These are phyloP conservation scores for Tricholoma flavovirens DNA, from an alignment of 768 basidiomycete genomes.

Conservation along the genomic window DNA sequence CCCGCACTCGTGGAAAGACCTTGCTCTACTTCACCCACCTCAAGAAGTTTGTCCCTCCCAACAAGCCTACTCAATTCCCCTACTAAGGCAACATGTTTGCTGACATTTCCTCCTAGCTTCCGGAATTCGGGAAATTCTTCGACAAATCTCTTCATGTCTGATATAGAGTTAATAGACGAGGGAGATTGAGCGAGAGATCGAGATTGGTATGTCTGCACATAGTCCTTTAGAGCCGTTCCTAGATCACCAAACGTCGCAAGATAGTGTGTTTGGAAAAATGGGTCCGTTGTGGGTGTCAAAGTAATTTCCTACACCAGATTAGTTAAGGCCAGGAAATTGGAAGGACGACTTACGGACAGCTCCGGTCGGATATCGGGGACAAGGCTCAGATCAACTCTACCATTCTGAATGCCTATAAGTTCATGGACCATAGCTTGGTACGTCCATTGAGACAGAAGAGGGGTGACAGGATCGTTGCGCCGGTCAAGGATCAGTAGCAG, in stretches of 20 bases:
- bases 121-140: slow-evolving; percentile 98
- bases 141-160: slow-evolving; percentile 95
- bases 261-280: slow-evolving; percentile 89
- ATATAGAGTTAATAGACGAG: slow-evolving; percentile 84
- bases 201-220: slow-evolving; percentile 90
- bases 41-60: slow-evolving; percentile 77
- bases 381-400: slow-evolving; percentile 76
- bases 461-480: slow-evolving; percentile 95
- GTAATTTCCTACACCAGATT: slow-evolving; percentile 72
- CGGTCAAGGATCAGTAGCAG: slow-evolving; percentile 90
- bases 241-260: slow-evolving; percentile 96
- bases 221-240: slow-evolving; percentile 83
- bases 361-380: slow-evolving; percentile 87
- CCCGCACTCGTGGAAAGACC: slow-evolving; percentile 90
- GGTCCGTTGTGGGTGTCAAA: slow-evolving; percentile 83
- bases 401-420: slow-evolving; percentile 87
- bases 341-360: slow-evolving; percentile 53
- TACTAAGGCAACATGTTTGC: slow-evolving; percentile 96
- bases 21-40: slow-evolving; percentile 93
- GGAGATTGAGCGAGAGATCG: slow-evolving; percentile 72
- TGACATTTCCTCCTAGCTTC: slow-evolving; percentile 95
- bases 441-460: slow-evolving; percentile 95
- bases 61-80: slow-evolving; percentile 93
- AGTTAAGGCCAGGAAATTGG: slow-evolving; percentile 5
- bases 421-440: slow-evolving; percentile 99